These are phyloP conservation scores for Boletus rubroflammeus DNA, from an alignment of 768 basidiomycete species.

Conservation along the genomic window DNA sequence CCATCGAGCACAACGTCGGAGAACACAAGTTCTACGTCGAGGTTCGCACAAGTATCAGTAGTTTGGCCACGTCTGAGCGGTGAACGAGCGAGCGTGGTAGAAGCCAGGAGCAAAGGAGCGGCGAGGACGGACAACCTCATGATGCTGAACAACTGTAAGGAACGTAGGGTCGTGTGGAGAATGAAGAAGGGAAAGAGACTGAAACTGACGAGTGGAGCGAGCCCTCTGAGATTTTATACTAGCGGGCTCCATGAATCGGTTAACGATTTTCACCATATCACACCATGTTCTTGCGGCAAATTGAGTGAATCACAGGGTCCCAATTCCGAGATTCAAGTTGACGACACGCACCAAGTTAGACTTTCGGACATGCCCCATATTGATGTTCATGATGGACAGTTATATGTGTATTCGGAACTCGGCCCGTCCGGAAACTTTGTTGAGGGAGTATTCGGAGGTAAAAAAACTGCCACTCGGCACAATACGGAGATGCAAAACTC, in stretches of 20 bases:
- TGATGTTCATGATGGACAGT: too few species aligned
- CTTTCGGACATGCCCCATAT: background rate
- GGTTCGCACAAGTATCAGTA: slow-evolving; percentile 16
- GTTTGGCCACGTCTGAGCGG: slow-evolving; percentile 2
- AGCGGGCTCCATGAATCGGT: slow-evolving; percentile 2
- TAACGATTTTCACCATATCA: slow-evolving; percentile 4
- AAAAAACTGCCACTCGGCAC: background rate
- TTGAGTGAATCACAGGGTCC: background rate
- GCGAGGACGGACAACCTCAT: slow-evolving; percentile 18
- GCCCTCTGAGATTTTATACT: slow-evolving; percentile 5
- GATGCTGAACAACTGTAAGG: background rate
- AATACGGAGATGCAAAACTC: background rate
- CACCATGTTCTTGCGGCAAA: background rate
- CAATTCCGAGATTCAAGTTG: too few species aligned
- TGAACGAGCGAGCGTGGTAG: slow-evolving; percentile 15
- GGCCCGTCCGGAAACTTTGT: background rate
- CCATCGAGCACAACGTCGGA: slow-evolving; percentile 13
- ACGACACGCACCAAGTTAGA: background rate
- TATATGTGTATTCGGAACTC: background rate
- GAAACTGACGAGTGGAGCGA: background rate
- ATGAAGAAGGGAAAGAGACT: background rate
- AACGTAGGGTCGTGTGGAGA: background rate
- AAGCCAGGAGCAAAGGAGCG: slow-evolving; percentile 18
- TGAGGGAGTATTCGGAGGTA: background rate
- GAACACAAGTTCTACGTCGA: slow-evolving; percentile 17